A percentile compares a stretch with the other conserved stretches of the same genome.
Conservation (phyloP, 768 basidiomycete genomes). For the Lactarius trivialis region DNA sequence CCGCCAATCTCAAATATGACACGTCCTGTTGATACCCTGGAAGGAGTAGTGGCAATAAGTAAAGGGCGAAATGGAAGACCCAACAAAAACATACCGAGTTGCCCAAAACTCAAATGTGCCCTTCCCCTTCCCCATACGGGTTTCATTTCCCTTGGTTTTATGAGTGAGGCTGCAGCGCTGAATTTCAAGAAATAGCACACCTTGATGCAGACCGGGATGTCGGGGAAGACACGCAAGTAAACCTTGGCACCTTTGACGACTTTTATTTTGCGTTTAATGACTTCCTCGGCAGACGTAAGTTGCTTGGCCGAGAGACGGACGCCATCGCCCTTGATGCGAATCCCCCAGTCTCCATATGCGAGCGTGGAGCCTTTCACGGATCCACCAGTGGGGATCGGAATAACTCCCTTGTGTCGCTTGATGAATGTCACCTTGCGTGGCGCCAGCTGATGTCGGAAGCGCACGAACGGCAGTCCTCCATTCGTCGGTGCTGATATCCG, state of each 20-base stretch:
- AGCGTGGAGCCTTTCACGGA: constrained; percentile 91
- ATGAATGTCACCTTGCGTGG: constrained; percentile 78
- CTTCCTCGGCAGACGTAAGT: constrained; percentile 78
- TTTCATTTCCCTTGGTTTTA: constrained; percentile 77
- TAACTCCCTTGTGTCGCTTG: constrained; percentile 85
- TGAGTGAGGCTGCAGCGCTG: background rate
- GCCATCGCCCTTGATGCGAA: constrained; percentile 80
- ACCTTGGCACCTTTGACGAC: constrained; percentile 82
- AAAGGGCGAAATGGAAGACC: background rate
- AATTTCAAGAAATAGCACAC: constrained; percentile 34
- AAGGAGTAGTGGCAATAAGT: background rate
- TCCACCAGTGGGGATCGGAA: constrained; percentile 83
- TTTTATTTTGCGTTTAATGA: constrained; percentile 86
- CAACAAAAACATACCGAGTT: constrained; percentile 52
- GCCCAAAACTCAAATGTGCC: constrained; percentile 98
- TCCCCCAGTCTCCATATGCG: constrained; percentile 87
- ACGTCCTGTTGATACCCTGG: constrained; percentile 77
- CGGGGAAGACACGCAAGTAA: constrained; percentile 87
- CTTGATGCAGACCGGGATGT: constrained; percentile 96
- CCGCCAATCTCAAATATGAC: constrained; percentile 96
- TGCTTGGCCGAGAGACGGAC: constrained; percentile 84
- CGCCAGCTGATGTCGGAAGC: constrained; percentile 52
- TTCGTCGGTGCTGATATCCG: constrained; percentile 3
- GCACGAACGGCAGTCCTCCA: constrained; percentile 21
- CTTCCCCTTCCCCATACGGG: constrained; percentile 99